Evolutionary conservation across 306 rosid genomes (phyloP).

Genomic region (Comarum palustre): DNA sequence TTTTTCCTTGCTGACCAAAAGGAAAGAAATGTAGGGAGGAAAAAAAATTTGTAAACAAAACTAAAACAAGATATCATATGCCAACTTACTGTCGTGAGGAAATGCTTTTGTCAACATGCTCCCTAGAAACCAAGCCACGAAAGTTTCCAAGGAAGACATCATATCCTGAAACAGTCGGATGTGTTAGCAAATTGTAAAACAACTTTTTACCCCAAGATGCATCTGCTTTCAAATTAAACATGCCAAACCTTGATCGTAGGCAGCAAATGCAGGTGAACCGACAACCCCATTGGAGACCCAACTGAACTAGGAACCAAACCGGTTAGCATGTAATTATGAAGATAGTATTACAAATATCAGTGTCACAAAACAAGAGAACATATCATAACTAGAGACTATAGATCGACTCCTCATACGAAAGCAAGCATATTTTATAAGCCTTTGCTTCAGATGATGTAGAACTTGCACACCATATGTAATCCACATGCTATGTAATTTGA

Average conservation of each 20-base stretch:
- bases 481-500: neutral
- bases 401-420: neutral
- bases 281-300: constrained; percentile 98
- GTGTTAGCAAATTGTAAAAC: constrained; percentile 9
- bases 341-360: neutral
- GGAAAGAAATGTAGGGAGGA: neutral
- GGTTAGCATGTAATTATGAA: constrained; percentile 7
- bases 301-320: constrained; percentile 35
- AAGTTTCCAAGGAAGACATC: constrained; percentile 85
- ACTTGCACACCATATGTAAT: neutral
- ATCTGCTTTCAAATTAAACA: constrained; percentile 13
- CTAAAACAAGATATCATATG: neutral
- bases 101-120: constrained; percentile 62
- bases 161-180: constrained; percentile 51
- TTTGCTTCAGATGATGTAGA: neutral
- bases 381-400: neutral
- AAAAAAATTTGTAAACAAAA: neutral
- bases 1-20: neutral
- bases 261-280: constrained; percentile 98
- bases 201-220: constrained; percentile 2
- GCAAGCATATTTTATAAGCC: neutral
- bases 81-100: constrained; percentile 74
- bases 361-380: neutral
- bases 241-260: constrained; percentile 83
- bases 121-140: constrained; percentile 85